Conservation (phyloP, 2,329 filamentous ascomycete genomes). For the Colletotrichum chlorophyti region DNA sequence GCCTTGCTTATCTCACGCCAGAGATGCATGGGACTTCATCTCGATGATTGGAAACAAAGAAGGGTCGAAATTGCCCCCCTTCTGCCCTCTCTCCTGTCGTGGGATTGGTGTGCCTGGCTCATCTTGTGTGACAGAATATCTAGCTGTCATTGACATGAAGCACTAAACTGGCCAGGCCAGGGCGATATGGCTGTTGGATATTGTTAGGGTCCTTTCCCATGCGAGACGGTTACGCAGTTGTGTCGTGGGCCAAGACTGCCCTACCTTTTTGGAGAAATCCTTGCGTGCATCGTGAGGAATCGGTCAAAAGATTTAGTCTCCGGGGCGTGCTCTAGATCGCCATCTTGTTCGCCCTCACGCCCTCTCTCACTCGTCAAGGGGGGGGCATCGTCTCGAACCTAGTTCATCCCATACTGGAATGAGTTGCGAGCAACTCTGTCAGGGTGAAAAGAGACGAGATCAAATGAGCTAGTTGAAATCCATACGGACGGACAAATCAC, state of each 20-base stretch:
- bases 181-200: neutral
- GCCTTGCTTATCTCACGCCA: neutral
- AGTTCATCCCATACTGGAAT: neutral
- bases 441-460: neutral
- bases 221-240: neutral
- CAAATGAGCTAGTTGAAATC: neutral
- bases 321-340: neutral
- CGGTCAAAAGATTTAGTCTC: neutral
- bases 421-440: neutral
- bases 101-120: conserved; percentile 21
- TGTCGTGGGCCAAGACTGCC: neutral
- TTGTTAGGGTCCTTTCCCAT: neutral
- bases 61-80: neutral
- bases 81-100: neutral
- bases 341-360: no score
- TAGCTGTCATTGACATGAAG: no score
- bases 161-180: neutral
- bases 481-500: no score
- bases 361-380: no score
- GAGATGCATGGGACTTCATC: neutral
- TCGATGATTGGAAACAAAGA: neutral
- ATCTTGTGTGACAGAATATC: conserved; percentile 8
- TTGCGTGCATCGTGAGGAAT: no score
- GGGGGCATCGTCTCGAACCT: neutral
- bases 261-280: neutral